These are phyloP conservation scores for Gracilariopsis chorda DNA, from an alignment of 23 red algal genomes.

Conservation along the genomic window DNA sequence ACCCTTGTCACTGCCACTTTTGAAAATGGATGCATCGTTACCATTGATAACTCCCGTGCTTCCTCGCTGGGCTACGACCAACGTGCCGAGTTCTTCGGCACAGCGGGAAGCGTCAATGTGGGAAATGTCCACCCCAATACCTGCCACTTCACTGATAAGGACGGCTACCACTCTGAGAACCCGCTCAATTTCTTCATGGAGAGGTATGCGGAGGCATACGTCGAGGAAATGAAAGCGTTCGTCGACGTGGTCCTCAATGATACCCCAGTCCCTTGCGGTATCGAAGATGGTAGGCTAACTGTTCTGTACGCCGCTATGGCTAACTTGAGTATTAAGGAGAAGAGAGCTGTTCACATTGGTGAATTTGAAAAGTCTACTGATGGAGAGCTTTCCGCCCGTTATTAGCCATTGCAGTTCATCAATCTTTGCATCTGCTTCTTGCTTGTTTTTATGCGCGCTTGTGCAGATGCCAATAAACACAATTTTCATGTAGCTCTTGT, in stretches of 20 bases:
- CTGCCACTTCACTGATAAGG: conserved; percentile 38
- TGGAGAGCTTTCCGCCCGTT: neutral
- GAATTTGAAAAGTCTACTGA: conserved; percentile 53
- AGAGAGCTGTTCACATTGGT: conserved; percentile 63
- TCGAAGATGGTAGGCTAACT: conserved; percentile 83
- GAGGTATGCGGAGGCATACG: conserved; percentile 91
- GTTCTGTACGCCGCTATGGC: conserved; percentile 83
- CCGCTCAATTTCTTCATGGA: conserved; percentile 99
- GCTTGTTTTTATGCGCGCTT: no score
- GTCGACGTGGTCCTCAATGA: conserved; percentile 73
- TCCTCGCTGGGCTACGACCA: conserved; percentile 95
- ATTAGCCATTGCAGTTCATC: neutral
- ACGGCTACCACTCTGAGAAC: conserved; percentile 34
- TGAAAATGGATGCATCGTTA: conserved; percentile 87
- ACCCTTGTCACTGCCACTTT: conserved; percentile 77
- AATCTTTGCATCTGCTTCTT: neutral
- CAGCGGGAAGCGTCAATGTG: conserved; percentile 59
- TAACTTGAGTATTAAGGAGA: conserved; percentile 88
- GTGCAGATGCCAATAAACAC: no score
- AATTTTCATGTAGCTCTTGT: no score
- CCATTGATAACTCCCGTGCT: conserved; percentile 84
- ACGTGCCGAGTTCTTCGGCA: conserved; percentile 85
- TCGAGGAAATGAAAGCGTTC: conserved; percentile 86
- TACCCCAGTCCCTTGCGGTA: conserved; percentile 52
- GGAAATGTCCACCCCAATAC: conserved; percentile 89